phyloP scores from a whole-genome alignment of 345 rosid genomes.

The Ceriops decandra region DNA sequence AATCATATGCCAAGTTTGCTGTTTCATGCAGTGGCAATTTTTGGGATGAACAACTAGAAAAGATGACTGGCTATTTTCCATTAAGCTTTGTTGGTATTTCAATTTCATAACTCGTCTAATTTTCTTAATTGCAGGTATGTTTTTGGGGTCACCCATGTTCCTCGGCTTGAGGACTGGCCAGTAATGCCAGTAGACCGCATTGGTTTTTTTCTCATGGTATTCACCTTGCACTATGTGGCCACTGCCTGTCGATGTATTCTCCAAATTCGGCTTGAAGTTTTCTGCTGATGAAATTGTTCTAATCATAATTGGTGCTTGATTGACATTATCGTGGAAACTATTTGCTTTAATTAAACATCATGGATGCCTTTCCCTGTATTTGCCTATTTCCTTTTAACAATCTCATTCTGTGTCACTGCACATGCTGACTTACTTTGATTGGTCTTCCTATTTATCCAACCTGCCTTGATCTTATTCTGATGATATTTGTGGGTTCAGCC shows the following conservation, averaged over 20 bases:
- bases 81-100: background rate
- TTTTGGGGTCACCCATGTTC: conserved; percentile 84
- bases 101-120: background rate
- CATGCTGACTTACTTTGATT: background rate
- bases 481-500: conserved; percentile 48
- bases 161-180: conserved; percentile 94
- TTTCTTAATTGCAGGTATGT: conserved; percentile 56
- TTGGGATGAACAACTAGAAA: background rate
- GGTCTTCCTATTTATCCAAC: no score
- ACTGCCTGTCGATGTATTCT: no score
- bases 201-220: conserved; percentile 85
- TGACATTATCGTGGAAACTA: background rate
- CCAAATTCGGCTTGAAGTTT: no score
- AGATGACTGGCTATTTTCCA: background rate
- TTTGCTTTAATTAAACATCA: no score
- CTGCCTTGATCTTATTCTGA: background rate
- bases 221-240: background rate
- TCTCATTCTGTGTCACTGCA: background rate
- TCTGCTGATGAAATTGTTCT: no score
- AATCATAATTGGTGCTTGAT: background rate
- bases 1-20: no score
- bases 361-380: no score
- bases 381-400: no score
- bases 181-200: conserved; percentile 86
- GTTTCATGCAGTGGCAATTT: background rate